Evolutionary conservation across 345 rosid genomes (phyloP).

Genomic region (Isatis tinctoria): DNA sequence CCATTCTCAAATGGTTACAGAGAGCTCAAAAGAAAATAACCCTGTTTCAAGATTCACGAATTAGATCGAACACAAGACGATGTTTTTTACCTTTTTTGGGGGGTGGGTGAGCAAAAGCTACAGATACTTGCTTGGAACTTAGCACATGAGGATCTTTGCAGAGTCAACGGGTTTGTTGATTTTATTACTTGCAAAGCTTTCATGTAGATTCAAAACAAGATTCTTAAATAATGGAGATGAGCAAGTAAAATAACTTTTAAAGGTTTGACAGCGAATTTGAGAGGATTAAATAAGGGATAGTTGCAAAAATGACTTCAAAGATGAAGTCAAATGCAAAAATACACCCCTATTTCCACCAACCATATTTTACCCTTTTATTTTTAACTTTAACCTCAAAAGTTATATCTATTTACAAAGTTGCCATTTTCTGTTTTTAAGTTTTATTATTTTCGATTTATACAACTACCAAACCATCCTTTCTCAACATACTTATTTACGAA

Average conservation of each 20-base stretch:
- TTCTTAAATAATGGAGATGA: conserved; percentile 9
- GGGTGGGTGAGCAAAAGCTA: not conserved
- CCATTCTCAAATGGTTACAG: conserved; percentile 21
- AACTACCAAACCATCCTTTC: no score
- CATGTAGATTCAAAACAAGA: conserved; percentile 11
- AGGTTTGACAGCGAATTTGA: conserved; percentile 15
- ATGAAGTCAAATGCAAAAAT: no score
- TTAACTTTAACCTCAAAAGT: no score
- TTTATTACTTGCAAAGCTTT: not conserved
- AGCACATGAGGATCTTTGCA: not conserved
- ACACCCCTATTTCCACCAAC: no score
- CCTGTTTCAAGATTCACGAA: conserved; percentile 35
- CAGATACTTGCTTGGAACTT: not conserved
- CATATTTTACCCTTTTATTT: no score
- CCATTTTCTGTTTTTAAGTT: no score
- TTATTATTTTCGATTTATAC: no score
- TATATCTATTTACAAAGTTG: no score
- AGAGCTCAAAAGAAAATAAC: conserved; percentile 61
- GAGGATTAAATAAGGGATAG: no score
- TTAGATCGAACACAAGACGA: not conserved
- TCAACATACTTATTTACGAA: no score
- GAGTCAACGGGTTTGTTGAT: not conserved
- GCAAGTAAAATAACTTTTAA: not conserved
- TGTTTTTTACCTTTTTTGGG: not conserved
- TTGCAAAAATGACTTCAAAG: no score